These are phyloP conservation scores for Neofusicoccum umdonicola DNA, from an alignment of 2,329 filamentous ascomycete genomes.

Conservation along the genomic window DNA sequence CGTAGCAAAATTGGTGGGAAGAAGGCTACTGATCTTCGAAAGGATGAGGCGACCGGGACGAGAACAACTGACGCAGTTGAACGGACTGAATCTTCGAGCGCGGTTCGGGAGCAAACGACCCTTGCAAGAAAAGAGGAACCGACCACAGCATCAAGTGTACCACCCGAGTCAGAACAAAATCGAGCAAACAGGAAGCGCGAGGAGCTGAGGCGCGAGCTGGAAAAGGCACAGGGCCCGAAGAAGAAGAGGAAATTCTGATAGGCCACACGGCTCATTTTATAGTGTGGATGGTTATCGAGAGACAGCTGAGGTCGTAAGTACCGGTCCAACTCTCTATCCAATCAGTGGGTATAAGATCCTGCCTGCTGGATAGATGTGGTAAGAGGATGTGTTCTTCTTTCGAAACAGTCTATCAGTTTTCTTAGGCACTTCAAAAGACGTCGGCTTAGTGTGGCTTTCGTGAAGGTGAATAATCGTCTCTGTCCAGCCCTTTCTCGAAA, in stretches of 20 bases:
- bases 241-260: conserved; percentile 57
- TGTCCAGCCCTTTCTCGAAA: no score
- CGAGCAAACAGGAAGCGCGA: conserved; percentile 55
- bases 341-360: no score
- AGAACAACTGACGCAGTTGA: background rate
- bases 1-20: background rate
- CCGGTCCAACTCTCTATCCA: no score
- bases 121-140: background rate
- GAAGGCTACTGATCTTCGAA: background rate
- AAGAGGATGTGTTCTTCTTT: no score
- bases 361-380: no score
- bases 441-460: no score
- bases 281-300: no score
- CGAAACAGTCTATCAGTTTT: no score
- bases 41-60: background rate
- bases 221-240: conserved; percentile 50
- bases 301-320: no score
- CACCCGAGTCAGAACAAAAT: conserved; percentile 47
- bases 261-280: background rate
- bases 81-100: background rate
- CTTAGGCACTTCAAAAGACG: no score
- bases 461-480: no score
- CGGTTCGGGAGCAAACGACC: background rate
- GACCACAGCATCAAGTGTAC: background rate
- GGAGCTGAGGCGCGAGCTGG: conserved; percentile 55